Base-by-base conservation (phyloP, 495 filamentous ascomycete species). In the Neurospora sp. region DNA sequence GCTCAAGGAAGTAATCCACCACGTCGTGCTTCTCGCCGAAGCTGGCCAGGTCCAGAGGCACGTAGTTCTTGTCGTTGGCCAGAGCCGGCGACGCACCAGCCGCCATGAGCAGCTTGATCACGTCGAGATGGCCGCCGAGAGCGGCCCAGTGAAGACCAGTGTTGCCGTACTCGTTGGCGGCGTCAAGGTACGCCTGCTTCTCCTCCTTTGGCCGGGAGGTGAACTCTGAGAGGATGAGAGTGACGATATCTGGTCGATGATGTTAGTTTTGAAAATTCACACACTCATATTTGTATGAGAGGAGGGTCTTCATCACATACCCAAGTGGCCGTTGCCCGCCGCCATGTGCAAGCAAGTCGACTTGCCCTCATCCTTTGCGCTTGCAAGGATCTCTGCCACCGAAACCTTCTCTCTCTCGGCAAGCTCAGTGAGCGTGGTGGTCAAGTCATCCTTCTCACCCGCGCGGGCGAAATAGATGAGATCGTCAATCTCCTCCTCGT, bases 71-170 rank as follows among this genome's bases (percentile, higher is more conserved):
- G 72, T 89, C 85, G 76, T 98, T 98, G 79, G 86, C 88, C 37
- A 92, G 83, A 35, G 88, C 86, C 14, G 92, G 86, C 74, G 94
- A 91, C 2, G 94, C 92, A 4, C 81, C 81, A 5, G 78, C 78
- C 6, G 89, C 88, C 46, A 90, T 85, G 14, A 98, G 88, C 4
- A 88, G 78, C 84, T 96, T 92, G 14, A 97, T 94, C 31, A 89
- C 88, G 39, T 88, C 87, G 3, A 97, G 81, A 77, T 97, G 93
- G 16, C 95, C 94, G 75, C 96, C 95, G 73, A 97, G 83, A 1
- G 93, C 90, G 0, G 94, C 95, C 93, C 93, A 98, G 84, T 98
- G 94, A 71, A 98, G 82, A 1, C 93, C 86, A 12, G 95, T 97
- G 83, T 97, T 97, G 38, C 93, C 94, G 37, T 90, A 89, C 73